These are phyloP conservation scores for Talaromyces piceae DNA, from an alignment of 2,329 filamentous ascomycete genomes.

Conservation along the genomic window DNA sequence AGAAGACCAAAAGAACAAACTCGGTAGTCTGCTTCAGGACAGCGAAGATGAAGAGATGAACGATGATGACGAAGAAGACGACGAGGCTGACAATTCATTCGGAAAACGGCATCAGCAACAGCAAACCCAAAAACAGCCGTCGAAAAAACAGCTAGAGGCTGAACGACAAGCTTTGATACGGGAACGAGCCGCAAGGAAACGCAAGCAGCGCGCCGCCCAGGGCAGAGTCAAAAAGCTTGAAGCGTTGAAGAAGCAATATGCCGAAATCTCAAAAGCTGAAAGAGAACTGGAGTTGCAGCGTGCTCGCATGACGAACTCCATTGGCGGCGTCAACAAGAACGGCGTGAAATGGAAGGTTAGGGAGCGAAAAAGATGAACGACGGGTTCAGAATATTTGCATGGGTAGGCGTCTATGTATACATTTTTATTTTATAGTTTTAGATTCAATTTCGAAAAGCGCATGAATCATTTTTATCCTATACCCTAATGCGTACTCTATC, in stretches of 20 bases:
- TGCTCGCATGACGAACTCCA: constrained; percentile 53
- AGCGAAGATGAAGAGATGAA: constrained; percentile 16
- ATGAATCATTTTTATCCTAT: too few relatives aligned
- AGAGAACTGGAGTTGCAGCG: constrained; percentile 52
- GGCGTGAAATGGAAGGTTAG: constrained; percentile 59
- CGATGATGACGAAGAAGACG: constrained; percentile 19
- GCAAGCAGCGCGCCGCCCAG: constrained; percentile 44
- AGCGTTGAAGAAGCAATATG: constrained; percentile 47
- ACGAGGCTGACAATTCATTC: constrained; percentile 16
- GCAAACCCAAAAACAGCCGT: constrained; percentile 26
- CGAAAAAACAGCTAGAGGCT: constrained; percentile 37
- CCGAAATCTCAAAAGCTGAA: constrained; percentile 49
- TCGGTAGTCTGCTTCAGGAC: constrained; percentile 14
- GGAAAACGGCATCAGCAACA: constrained; percentile 7
- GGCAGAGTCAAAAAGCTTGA: constrained; percentile 44
- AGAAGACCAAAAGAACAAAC: constrained; percentile 24
- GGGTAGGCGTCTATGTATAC: not conserved
- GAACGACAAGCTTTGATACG: constrained; percentile 34
- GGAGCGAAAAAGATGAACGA: constrained; percentile 49
- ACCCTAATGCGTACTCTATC: too few relatives aligned
- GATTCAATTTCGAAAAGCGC: too few relatives aligned
- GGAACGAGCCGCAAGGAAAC: constrained; percentile 35
- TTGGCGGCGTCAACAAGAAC: constrained; percentile 56
- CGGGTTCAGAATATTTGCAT: not conserved
- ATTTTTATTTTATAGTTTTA: not conserved